Evolutionary conservation across 2,329 filamentous ascomycete species (phyloP).

Genomic region (Zasmidium cellare): DNA sequence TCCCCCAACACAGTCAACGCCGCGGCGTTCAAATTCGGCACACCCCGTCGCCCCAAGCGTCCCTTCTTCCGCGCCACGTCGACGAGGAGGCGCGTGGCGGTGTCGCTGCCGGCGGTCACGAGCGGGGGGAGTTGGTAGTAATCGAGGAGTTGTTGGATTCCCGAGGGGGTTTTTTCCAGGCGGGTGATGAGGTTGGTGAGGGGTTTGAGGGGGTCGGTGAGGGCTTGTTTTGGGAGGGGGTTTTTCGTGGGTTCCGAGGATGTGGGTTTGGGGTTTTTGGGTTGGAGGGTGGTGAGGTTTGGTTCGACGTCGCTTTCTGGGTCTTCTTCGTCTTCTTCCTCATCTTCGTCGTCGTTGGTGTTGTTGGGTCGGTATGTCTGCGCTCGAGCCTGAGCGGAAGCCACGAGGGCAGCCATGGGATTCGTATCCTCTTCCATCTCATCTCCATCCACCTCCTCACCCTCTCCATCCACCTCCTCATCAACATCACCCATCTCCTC

Average conservation of each 20-base stretch:
- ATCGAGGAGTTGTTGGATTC: constrained; percentile 75
- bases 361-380: constrained; percentile 64
- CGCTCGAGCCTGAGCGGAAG: constrained; percentile 77
- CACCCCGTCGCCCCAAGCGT: constrained; percentile 80
- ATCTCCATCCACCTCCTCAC: constrained; percentile 56
- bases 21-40: constrained; percentile 84
- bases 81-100: constrained; percentile 86
- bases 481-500: constrained; percentile 42
- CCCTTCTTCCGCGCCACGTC: constrained; percentile 94
- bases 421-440: constrained; percentile 66
- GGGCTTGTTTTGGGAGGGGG: constrained; percentile 89
- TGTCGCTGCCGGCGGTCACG: constrained; percentile 67
- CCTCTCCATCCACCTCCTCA: constrained; percentile 50
- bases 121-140: constrained; percentile 84
- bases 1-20: constrained; percentile 95
- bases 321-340: constrained; percentile 40
- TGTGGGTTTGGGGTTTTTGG: no score
- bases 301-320: constrained; percentile 7
- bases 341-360: constrained; percentile 60
- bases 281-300: no score
- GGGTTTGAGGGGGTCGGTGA: constrained; percentile 86
- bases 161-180: constrained; percentile 69
- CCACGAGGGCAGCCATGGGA: constrained; percentile 88
- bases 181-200: constrained; percentile 81
- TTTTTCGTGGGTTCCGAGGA: constrained; percentile 53